These are phyloP conservation scores for Eucalyptus sideroxylon DNA, from an alignment of 345 rosid genomes.

Conservation along the genomic window DNA sequence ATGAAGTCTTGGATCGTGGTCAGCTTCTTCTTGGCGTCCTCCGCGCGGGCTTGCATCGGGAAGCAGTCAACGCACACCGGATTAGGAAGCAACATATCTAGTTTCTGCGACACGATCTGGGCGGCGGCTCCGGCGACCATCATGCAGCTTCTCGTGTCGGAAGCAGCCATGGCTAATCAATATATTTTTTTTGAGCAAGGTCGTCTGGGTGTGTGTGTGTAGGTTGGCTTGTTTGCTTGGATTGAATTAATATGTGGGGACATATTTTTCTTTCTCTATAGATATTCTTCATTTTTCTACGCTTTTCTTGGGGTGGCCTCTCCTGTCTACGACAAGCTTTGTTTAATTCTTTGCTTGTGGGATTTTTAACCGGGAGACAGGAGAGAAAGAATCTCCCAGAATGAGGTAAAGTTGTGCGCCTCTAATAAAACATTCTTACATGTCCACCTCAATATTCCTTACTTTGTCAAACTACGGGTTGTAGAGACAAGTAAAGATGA, in stretches of 20 bases:
- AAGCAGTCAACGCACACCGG: rapidly evolving
- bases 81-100: not conserved
- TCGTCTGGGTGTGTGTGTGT: not conserved
- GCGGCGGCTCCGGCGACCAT: rapidly evolving
- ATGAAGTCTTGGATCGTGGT: not conserved
- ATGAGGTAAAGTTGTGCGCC: too few relatives aligned
- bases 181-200: not conserved
- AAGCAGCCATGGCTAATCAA: not conserved
- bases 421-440: not conserved
- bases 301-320: not conserved
- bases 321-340: not conserved
- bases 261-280: not conserved
- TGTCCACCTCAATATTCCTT: not conserved
- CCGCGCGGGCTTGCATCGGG: rapidly evolving
- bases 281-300: not conserved
- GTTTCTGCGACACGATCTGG: not conserved
- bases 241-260: not conserved
- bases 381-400: not conserved
- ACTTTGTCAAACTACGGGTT: not conserved
- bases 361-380: rapidly evolving
- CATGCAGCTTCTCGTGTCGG: not conserved
- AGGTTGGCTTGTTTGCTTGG: not conserved
- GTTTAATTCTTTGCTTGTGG: not conserved
- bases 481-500: not conserved
- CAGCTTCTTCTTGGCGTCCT: not conserved